Conservation (phyloP, 2,329 filamentous ascomycete species). For the Diplodia sapinea region DNA sequence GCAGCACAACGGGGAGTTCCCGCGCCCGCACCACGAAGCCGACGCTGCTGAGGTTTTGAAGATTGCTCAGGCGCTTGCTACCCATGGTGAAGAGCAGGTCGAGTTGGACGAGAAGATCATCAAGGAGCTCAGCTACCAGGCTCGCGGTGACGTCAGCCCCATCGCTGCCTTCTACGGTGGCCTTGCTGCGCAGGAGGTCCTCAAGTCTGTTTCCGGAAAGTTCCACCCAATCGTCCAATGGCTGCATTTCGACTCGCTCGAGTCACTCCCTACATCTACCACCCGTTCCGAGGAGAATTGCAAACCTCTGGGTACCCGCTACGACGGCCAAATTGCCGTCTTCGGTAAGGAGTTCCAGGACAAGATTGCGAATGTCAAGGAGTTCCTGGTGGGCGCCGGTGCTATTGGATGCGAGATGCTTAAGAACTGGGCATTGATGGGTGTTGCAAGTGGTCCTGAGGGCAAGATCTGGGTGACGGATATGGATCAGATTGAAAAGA, state of each 20-base stretch:
- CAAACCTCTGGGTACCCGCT: slow-evolving; percentile 81
- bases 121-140: slow-evolving; percentile 92
- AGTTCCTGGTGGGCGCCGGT: slow-evolving; percentile 94
- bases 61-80: slow-evolving; percentile 75
- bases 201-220: slow-evolving; percentile 97
- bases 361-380: slow-evolving; percentile 85
- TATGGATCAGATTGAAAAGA: slow-evolving; percentile 99
- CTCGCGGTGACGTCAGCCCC: slow-evolving; percentile 84
- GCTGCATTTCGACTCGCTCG: slow-evolving; percentile 97
- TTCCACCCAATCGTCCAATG: slow-evolving; percentile 95
- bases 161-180: slow-evolving; percentile 97
- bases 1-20: slow-evolving; percentile 71
- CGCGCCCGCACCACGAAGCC: slow-evolving; percentile 80
- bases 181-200: slow-evolving; percentile 88
- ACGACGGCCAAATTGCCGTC: slow-evolving; percentile 96
- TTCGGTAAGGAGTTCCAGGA: slow-evolving; percentile 94
- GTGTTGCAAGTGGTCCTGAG: slow-evolving; percentile 83
- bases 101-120: slow-evolving; percentile 93
- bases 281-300: slow-evolving; percentile 84
- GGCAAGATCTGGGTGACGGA: slow-evolving; percentile 93
- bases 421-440: slow-evolving; percentile 99
- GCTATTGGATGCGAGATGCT: slow-evolving; percentile 99
- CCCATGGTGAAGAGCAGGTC: slow-evolving; percentile 69
- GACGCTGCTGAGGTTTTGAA: slow-evolving; percentile 81
- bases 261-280: slow-evolving; percentile 80